These are phyloP conservation scores for Naegleria gruberi DNA, from an alignment of 208 protist genomes.

Conservation along the genomic window DNA sequence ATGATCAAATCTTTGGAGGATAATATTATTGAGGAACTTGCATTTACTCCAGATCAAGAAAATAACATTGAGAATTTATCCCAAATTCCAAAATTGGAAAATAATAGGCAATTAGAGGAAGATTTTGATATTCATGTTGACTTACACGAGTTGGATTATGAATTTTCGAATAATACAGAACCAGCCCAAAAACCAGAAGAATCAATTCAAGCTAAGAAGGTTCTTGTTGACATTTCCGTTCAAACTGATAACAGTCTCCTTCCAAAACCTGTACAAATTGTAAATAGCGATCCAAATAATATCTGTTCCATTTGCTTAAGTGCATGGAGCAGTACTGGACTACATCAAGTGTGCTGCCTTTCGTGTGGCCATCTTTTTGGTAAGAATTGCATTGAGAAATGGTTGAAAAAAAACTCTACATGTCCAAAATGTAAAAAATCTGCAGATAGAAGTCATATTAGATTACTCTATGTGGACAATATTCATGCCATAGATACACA, in stretches of 20 bases:
- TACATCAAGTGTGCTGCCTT: conserved; percentile 8
- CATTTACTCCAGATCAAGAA: too few species aligned
- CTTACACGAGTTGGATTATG: too few species aligned
- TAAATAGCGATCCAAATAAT: neutral
- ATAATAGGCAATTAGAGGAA: too few species aligned
- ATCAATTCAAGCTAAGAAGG: too few species aligned
- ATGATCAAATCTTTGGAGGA: too few species aligned
- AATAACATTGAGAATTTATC: too few species aligned
- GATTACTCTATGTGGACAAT: neutral
- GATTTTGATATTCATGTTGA: too few species aligned
- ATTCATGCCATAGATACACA: neutral
- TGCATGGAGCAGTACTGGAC: neutral
- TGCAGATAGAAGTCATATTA: neutral
- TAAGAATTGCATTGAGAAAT: conserved; percentile 14
- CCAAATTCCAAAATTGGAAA: too few species aligned
- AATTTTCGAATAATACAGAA: too few species aligned
- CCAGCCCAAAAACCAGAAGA: too few species aligned
- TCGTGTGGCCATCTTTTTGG: neutral
- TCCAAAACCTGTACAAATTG: neutral
- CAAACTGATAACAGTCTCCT: neutral
- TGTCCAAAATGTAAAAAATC: neutral
- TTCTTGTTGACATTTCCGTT: neutral
- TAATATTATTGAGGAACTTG: too few species aligned
- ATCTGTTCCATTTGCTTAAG: neutral
- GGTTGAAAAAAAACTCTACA: neutral